phyloP scores from a whole-genome alignment of 306 rosid genomes.

The Pueraria montana region DNA sequence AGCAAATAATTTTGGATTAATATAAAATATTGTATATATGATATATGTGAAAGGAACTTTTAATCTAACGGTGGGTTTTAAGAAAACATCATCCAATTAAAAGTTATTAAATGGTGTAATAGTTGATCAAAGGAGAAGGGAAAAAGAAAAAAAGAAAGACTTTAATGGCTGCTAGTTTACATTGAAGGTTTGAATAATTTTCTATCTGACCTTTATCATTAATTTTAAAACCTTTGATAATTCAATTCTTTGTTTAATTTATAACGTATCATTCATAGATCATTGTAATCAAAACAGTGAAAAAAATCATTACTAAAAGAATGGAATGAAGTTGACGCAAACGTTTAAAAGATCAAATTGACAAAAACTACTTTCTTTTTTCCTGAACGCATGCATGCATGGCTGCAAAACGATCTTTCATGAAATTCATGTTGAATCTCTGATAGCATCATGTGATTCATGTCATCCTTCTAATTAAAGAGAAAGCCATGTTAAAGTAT shows the following conservation, averaged over 20 bases:
- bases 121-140: neutral
- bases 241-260: neutral
- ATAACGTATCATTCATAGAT: neutral
- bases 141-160: neutral
- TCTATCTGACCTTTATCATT: neutral
- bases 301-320: neutral
- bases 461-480: neutral
- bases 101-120: no score
- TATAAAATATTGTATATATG: no score
- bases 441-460: neutral
- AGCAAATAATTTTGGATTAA: no score
- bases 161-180: conserved; percentile 2
- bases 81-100: no score
- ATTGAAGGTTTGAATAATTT: neutral
- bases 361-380: neutral
- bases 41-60: no score
- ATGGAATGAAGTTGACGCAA: neutral
- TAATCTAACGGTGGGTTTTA: no score
- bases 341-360: neutral
- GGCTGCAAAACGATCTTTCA: neutral
- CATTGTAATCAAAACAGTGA: neutral
- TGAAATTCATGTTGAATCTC: neutral
- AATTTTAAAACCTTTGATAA: neutral
- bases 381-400: neutral
- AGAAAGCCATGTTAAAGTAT: neutral